Evolutionary conservation across 2,329 filamentous ascomycete species (phyloP).

Genomic region (Cladobotryum protrusum): DNA sequence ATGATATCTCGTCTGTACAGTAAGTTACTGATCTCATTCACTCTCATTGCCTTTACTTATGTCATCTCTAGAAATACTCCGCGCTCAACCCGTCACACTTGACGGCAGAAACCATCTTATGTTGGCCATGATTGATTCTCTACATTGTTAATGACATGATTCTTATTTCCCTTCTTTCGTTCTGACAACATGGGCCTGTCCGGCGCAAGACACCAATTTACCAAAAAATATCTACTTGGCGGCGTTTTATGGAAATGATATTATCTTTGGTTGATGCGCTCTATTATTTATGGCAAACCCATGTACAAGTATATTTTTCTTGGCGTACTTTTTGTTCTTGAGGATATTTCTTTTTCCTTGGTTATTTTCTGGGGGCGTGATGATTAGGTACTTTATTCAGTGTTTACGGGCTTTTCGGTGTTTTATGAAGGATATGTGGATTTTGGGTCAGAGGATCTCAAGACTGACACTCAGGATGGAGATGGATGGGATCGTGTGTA

Average conservation of each 20-base stretch:
- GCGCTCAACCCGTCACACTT: constrained; percentile 41
- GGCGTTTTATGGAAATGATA: constrained; percentile 7
- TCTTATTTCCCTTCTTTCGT: background rate
- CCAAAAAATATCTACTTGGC: background rate
- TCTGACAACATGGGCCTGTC: background rate
- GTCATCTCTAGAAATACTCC: constrained; percentile 30
- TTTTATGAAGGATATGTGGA: background rate
- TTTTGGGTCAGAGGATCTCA: background rate
- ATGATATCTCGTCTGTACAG: constrained; percentile 55
- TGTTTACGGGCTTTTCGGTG: too few relatives aligned
- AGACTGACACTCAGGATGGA: background rate
- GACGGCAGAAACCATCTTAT: constrained; percentile 14
- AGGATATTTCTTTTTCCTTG: background rate
- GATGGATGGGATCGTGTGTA: constrained; percentile 1
- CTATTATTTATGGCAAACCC: constrained; percentile 15
- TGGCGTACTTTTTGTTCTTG: background rate
- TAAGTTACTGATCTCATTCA: constrained; percentile 30
- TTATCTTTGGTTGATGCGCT: background rate
- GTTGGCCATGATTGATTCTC: constrained; percentile 2
- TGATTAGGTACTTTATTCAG: background rate
- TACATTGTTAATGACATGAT: constrained; percentile 18
- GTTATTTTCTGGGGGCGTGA: background rate
- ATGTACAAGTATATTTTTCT: constrained; percentile 31
- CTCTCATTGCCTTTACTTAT: constrained; percentile 3
- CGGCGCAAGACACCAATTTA: background rate